Evolutionary conservation across 2,329 filamentous ascomycete genomes (phyloP).

Genomic region (Xylariaceae sp.): DNA sequence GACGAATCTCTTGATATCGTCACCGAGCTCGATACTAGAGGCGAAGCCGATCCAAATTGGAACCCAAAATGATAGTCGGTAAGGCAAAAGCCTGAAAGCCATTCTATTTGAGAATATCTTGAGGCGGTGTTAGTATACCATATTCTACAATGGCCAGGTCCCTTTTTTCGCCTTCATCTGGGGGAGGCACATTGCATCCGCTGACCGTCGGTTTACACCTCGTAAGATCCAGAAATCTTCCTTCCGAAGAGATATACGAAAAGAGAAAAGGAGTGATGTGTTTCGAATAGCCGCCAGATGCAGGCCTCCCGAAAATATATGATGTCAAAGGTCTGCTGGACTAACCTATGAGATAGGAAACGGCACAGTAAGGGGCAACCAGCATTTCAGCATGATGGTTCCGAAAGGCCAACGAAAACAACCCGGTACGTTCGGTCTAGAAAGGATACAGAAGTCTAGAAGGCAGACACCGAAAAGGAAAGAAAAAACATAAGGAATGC

Average conservation of each 20-base stretch:
- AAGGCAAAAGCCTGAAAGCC: slow-evolving; percentile 34
- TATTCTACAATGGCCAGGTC: slow-evolving; percentile 16
- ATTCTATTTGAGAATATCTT: slow-evolving; percentile 38
- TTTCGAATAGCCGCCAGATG: slow-evolving; percentile 26
- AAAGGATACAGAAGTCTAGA: slow-evolving; percentile 30
- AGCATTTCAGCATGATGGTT: slow-evolving; percentile 40
- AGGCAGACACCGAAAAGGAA: slow-evolving; percentile 20
- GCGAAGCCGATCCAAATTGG: slow-evolving; percentile 29
- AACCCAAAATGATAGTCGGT: slow-evolving; percentile 34
- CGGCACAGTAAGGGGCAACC: slow-evolving; percentile 34
- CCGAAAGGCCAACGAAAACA: slow-evolving; percentile 32
- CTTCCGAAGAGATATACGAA: slow-evolving; percentile 7
- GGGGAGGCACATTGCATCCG: slow-evolving; percentile 27
- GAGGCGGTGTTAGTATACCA: slow-evolving; percentile 29
- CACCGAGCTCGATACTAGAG: slow-evolving; percentile 27
- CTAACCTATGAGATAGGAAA: slow-evolving; percentile 39
- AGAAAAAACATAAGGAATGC: slow-evolving; percentile 23
- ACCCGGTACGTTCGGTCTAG: slow-evolving; percentile 28
- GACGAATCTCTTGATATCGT: slow-evolving; percentile 31
- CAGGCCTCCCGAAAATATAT: slow-evolving; percentile 27
- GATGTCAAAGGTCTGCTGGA: slow-evolving; percentile 21
- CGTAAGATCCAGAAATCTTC: slow-evolving; percentile 17
- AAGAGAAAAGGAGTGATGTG: slow-evolving; percentile 18
- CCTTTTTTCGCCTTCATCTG: slow-evolving; percentile 21
- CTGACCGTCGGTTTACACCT: slow-evolving; percentile 21